Base-by-base conservation (phyloP, 495 filamentous ascomycete genomes). In the Xylaria sp. region DNA sequence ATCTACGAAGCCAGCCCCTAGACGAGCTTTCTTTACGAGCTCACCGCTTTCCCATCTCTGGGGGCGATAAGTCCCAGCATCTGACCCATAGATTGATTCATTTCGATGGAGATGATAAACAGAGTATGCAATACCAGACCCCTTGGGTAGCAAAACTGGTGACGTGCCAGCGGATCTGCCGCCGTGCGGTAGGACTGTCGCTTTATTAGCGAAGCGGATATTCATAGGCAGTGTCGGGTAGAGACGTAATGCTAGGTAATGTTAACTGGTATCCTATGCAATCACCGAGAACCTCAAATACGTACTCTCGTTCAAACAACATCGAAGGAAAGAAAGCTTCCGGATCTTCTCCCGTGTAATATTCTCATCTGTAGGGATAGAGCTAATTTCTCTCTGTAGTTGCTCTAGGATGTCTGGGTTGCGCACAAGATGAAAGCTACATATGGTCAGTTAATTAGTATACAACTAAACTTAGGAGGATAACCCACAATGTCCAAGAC, bases 401-500 rank as follows among this genome's bases (percentile, higher is more conserved):
- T 17, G 46, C 15, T 50, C n/a, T 5, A 50, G 46, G 46, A 50
- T 17, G 5, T 50, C n/a, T 21, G 5, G 46, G 46, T 50, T 19
- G 15, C 46, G 46, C 46, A 50, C 46, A n/a, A 50, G 46, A n/a
- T 50, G 46, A 8, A 50, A 50, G 46, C 40, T 41, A 41, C 8
- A 11, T 41, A 41, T 41, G 5, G 8, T 41, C 40, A 41, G 40
- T 12, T 37, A 7, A 11, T n/a, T 21, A 2, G 15, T 19, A 50
- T 50, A 50, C 17, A 5, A 41, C 40, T 9, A 9, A 41, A 41
- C 40, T 11, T 11, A 41, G 5, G 5, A 41, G 3, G 44, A 46
- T 46, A 50, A 50, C 46, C 46, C n/a, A 50, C 46, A 50, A 50
- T n/a, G 46, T 50, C 46, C 46, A 50, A 8, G 46, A 50, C 46